These are phyloP conservation scores for Fusarium luffae DNA, from an alignment of 2,329 filamentous ascomycete genomes.

Conservation along the genomic window DNA sequence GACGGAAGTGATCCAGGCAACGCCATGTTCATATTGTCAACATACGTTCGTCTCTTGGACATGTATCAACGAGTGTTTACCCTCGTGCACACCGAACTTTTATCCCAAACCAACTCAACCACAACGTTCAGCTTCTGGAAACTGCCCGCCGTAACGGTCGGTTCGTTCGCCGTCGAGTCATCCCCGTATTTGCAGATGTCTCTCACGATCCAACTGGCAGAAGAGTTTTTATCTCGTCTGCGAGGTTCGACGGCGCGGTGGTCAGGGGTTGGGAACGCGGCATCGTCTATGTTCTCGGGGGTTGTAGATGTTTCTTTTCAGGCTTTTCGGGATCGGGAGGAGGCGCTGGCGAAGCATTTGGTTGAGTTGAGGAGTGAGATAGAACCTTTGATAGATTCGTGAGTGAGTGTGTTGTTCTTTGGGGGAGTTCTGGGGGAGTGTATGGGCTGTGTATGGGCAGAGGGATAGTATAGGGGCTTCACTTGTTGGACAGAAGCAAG, in stretches of 20 bases:
- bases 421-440: neutral
- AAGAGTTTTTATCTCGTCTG: slow-evolving; percentile 54
- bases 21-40: slow-evolving; percentile 53
- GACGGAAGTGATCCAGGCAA: slow-evolving; percentile 52
- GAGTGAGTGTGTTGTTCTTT: neutral
- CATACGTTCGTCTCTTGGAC: slow-evolving; percentile 54
- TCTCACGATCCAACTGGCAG: slow-evolving; percentile 55
- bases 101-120: slow-evolving; percentile 41
- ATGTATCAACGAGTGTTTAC: slow-evolving; percentile 55
- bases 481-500: slow-evolving; percentile 1
- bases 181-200: slow-evolving; percentile 56
- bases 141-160: slow-evolving; percentile 55
- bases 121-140: slow-evolving; percentile 52
- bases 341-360: slow-evolving; percentile 49
- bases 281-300: slow-evolving; percentile 50
- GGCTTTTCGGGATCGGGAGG: slow-evolving; percentile 50
- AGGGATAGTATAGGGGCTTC: slow-evolving; percentile 14
- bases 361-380: slow-evolving; percentile 50
- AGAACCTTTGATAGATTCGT: slow-evolving; percentile 48
- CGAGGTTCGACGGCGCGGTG: slow-evolving; percentile 48
- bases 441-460: neutral
- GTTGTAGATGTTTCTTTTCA: slow-evolving; percentile 49
- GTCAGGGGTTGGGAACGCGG: slow-evolving; percentile 38
- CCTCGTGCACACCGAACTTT: slow-evolving; percentile 50
- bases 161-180: slow-evolving; percentile 54